Base-by-base conservation (phyloP, 2,329 filamentous ascomycete genomes). In the Colletotrichum sp. region DNA sequence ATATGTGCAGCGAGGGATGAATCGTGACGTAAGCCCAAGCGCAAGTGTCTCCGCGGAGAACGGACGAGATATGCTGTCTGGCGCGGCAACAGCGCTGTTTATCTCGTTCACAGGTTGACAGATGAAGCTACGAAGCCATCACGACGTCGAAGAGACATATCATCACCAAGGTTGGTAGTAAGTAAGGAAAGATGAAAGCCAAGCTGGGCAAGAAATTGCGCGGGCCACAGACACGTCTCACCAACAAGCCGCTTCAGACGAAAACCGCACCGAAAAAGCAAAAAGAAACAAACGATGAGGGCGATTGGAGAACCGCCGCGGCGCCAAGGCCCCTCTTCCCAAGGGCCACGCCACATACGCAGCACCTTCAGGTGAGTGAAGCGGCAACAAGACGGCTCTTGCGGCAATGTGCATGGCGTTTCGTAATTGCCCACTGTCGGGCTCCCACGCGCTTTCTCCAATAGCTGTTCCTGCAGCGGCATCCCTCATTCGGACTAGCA, bases 381-480 rank as follows among this genome's bases (percentile, higher is more conserved):
- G 44, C n/a, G 44, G 44, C 44, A 52, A 52, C 44, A 52, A 52
- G 59, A 62, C 30, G 18, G 26, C 18, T 62, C 30, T 26, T 66
- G 63, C 63, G 63, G 63, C 63, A 66, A 66, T 28, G 24, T 49
- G 63, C 63, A 49, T 66, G 24, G 36, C 36, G 63, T 66, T 66
- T 52, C 63, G 63, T 52, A 64, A 36, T 36, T 39, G 26, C 6
- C 18, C 9, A 21, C 44, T 52, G 44, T 4, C n/a, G 6, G 44
- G n/a, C 30, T 28, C 18, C 60, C 60, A 15, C 32, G n/a, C 10
- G 32, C 15, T 39, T 7, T 36, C 18, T 44, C 18, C 39, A 5
- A n/a, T 5, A 12, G 44, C 0, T 52, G n/a, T 52, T 21, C 44
- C 44, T 52, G 44, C 44, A 52, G 44, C 44, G 44, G 10, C 44